Conservation (phyloP, 2,329 filamentous ascomycete species). For the Pseudocercospora musae region DNA sequence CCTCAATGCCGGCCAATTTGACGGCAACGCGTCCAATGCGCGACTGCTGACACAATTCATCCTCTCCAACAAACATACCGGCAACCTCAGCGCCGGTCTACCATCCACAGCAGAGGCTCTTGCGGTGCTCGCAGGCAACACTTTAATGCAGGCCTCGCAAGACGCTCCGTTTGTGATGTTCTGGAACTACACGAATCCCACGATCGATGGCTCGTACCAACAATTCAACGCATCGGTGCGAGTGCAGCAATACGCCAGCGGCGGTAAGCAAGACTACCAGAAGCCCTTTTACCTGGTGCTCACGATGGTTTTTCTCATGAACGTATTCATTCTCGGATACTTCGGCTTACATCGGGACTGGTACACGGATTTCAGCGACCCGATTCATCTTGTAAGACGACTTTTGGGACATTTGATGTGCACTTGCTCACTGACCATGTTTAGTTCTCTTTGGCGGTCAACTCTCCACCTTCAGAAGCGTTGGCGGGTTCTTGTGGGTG, state of each 20-base stretch:
- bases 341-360: constrained; percentile 58
- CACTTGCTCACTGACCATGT: background rate
- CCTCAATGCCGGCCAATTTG: constrained; percentile 42
- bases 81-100: constrained; percentile 46
- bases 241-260: constrained; percentile 68
- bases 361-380: constrained; percentile 76
- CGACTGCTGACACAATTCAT: constrained; percentile 46
- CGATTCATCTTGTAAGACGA: constrained; percentile 58
- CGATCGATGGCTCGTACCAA: constrained; percentile 47
- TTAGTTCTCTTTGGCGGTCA: constrained; percentile 45
- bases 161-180: constrained; percentile 56
- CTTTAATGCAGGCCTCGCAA: constrained; percentile 59
- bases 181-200: constrained; percentile 38
- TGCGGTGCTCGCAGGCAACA: constrained; percentile 66
- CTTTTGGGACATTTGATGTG: background rate
- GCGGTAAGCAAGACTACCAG: constrained; percentile 60
- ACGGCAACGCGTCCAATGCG: constrained; percentile 44
- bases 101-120: constrained; percentile 73
- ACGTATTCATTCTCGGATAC: constrained; percentile 63
- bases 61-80: constrained; percentile 23
- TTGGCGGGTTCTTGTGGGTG: constrained; percentile 57
- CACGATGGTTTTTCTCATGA: constrained; percentile 62
- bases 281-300: constrained; percentile 66
- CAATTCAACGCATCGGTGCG: constrained; percentile 62
- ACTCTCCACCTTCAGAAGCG: constrained; percentile 53